These are phyloP conservation scores for Triticum dicoccoides DNA, from an alignment of 176 grass and related monocot species.

Conservation along the genomic window DNA sequence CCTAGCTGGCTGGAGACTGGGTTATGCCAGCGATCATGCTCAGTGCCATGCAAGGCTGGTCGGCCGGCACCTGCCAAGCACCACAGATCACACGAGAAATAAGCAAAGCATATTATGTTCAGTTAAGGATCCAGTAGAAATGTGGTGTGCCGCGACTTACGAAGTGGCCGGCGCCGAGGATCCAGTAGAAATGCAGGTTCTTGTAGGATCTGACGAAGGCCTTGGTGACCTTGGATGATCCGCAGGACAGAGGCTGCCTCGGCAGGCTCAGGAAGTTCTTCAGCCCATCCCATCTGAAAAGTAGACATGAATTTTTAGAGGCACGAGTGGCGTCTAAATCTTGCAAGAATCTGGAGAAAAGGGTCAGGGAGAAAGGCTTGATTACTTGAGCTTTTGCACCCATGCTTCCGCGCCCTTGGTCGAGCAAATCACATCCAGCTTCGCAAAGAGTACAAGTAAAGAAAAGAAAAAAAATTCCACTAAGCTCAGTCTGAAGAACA, in stretches of 20 bases:
- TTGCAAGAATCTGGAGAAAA: background rate
- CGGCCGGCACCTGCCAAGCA: conserved; percentile 48
- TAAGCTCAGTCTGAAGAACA: background rate
- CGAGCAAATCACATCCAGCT: conserved; percentile 13
- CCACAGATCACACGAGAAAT: background rate
- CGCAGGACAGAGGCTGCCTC: background rate
- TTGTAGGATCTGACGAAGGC: conserved; percentile 17
- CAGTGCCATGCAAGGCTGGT: conserved; percentile 67
- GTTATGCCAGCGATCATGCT: conserved; percentile 55
- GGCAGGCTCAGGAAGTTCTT: conserved; percentile 17
- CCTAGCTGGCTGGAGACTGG: conserved; percentile 48
- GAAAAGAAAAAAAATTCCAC: background rate
- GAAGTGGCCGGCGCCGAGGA: conserved; percentile 7
- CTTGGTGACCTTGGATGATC: background rate
- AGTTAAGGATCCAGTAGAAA: background rate
- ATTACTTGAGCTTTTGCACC: conserved; percentile 63
- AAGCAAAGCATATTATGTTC: background rate
- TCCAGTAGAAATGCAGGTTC: conserved; percentile 19
- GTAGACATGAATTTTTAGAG: background rate
- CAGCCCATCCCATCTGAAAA: conserved; percentile 1
- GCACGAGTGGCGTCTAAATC: background rate
- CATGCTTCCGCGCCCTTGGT: conserved; percentile 27
- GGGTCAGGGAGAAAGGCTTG: background rate
- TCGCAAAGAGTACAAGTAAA: background rate
- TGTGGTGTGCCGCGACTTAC: background rate